Evolutionary conservation across 2,329 filamentous ascomycete species (phyloP).

Genomic region (Acarospora socialis): DNA sequence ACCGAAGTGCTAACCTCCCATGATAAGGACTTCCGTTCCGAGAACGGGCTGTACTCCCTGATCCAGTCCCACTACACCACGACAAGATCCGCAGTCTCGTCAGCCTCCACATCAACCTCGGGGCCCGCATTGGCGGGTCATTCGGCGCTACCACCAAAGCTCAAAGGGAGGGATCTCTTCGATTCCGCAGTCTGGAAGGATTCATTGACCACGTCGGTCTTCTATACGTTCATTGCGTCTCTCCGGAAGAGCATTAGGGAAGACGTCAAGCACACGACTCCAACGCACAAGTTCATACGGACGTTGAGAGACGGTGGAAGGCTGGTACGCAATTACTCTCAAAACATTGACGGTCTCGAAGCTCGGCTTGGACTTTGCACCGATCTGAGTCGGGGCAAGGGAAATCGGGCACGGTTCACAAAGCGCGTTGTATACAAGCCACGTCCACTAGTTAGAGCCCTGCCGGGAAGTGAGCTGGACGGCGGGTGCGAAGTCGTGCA

Average conservation of each 20-base stretch:
- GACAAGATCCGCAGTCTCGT: too few relatives aligned
- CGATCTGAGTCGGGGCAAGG: conserved; percentile 46
- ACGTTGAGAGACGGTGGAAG: conserved; percentile 53
- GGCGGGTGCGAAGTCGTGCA: conserved; percentile 40
- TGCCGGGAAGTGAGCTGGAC: conserved; percentile 19
- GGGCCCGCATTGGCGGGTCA: conserved; percentile 11
- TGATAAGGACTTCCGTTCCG: conserved; percentile 55
- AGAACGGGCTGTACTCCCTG: conserved; percentile 57
- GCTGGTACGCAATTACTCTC: conserved; percentile 57
- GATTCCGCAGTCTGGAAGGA: conserved; percentile 57
- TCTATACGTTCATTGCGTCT: conserved; percentile 58
- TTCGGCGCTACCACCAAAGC: conserved; percentile 25
- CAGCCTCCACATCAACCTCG: conserved; percentile 26
- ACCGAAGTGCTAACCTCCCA: too few relatives aligned
- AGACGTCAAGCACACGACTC: conserved; percentile 45
- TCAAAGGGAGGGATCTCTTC: conserved; percentile 59
- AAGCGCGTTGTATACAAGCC: conserved; percentile 24
- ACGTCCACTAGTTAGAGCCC: conserved; percentile 6
- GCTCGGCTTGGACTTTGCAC: conserved; percentile 54
- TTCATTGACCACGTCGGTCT: conserved; percentile 52
- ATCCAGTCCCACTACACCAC: conserved; percentile 54
- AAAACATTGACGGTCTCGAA: conserved; percentile 63
- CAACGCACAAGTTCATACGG: conserved; percentile 54
- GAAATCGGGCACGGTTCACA: conserved; percentile 46
- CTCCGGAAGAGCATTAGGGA: conserved; percentile 47